These are phyloP conservation scores for Pseudocercospora fuligena DNA, from an alignment of 2,329 filamentous ascomycete genomes.

Conservation along the genomic window DNA sequence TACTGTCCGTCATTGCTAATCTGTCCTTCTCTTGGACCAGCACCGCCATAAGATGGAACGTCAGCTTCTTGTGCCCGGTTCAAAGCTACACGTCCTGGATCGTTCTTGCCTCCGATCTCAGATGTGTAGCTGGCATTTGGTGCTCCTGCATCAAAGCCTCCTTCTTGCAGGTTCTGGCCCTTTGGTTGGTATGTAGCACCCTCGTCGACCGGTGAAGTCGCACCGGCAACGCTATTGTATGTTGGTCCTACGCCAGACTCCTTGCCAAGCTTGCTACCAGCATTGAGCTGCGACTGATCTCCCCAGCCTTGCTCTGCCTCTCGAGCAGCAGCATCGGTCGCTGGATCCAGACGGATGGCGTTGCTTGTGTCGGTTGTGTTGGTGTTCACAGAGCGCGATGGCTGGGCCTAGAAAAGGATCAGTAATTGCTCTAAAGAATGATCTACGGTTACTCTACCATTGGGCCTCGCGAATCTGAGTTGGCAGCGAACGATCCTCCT, in stretches of 20 bases:
- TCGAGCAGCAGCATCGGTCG: constrained; percentile 52
- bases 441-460: background rate
- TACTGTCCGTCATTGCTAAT: constrained; percentile 31
- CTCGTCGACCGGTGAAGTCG: background rate
- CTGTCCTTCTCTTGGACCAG: constrained; percentile 29
- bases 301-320: constrained; percentile 47
- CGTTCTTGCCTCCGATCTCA: constrained; percentile 60
- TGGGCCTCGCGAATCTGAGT: constrained; percentile 60
- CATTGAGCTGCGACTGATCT: constrained; percentile 48
- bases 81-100: constrained; percentile 59
- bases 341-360: constrained; percentile 57
- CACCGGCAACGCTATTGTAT: constrained; percentile 34
- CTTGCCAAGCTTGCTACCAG: constrained; percentile 45
- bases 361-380: constrained; percentile 61
- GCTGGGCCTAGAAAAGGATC: constrained; percentile 48
- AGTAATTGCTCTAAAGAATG: too few relatives aligned
- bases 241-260: constrained; percentile 44
- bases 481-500: constrained; percentile 63
- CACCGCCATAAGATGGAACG: constrained; percentile 41
- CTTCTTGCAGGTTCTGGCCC: constrained; percentile 33
- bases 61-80: constrained; percentile 35
- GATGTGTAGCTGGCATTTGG: constrained; percentile 57
- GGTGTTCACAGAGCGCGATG: constrained; percentile 59
- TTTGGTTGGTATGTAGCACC: constrained; percentile 43
- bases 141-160: constrained; percentile 41